Evolutionary conservation across 2,329 filamentous ascomycete genomes (phyloP), one percentile per base, ranked within the genome.

Genomic region (Mollisiaceae sp.): DNA sequence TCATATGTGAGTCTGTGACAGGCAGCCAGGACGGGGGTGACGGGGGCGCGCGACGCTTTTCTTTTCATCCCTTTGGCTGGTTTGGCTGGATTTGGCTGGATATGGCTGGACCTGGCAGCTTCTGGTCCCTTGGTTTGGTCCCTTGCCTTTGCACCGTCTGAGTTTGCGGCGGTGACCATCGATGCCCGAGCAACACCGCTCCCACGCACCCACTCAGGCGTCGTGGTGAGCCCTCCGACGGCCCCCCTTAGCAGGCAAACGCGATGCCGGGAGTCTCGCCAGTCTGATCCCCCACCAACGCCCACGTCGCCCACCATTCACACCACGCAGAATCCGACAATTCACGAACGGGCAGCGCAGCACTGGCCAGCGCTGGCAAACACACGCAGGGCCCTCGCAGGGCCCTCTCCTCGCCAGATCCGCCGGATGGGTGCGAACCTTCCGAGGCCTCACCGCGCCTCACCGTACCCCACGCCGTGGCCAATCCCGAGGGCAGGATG

Each of bases 1-100:
- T 64, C 62, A 64, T 64, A 64, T 64, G 55, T 59, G 56, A 43
- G 47, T 2, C 36, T 15, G 59, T 27, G 22, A 32, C 22, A 14
- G 12, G 12, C 15, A 27, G 24, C 50, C 50, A 22, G 20, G 14
- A 50, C 27, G 27, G 27, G 27, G 27, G 27, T 32, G 11, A 50
- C n/a, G 45, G 45, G 45, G 45, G 45, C 45, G 50, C 50, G 50
- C 27, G 15, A 20, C 50, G 8, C 18, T 12, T 54, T 54, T 27
- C 50, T 35, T 35, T 35, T 35, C 50, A 32, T 54, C 50, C 50
- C 24, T 54, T 15, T 54, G 50, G 50, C 50, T 47, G 43, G 11
- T 9, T 20, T 32, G 27, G 27, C 27, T 32, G 27, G 27, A 6
- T 54, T 15, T 54, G 50, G 50, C 50, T 47, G 43, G 11, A 2